Evolutionary conservation across 441 rosid species (phyloP).

Genomic region (Pelargonium australe): DNA sequence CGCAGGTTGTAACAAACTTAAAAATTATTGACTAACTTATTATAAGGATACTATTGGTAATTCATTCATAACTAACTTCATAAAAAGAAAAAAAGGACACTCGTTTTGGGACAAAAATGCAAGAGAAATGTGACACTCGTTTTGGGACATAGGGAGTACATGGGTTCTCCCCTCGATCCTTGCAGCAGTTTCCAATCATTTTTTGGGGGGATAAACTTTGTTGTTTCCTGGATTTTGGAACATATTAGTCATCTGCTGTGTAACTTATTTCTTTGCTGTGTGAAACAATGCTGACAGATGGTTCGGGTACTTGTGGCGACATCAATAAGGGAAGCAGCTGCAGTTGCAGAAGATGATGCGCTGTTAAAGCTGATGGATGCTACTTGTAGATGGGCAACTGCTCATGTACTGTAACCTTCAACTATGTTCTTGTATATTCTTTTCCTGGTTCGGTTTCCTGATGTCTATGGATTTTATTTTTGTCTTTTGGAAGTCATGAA

Average conservation of each 20-base stretch:
- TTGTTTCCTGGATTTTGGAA: neutral
- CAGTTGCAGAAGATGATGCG: constrained; percentile 69
- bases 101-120: no score
- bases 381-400: constrained; percentile 82
- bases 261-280: constrained; percentile 2
- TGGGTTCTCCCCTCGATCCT: neutral
- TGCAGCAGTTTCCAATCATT: neutral
- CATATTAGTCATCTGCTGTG: neutral
- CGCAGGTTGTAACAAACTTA: no score
- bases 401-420: constrained; percentile 26
- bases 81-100: no score
- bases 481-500: neutral
- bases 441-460: neutral
- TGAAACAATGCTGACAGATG: constrained; percentile 41
- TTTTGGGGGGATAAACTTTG: neutral
- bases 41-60: no score
- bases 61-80: no score
- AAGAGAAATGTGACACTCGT: no score
- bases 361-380: constrained; percentile 66
- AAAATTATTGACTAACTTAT: no score
- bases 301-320: constrained; percentile 91
- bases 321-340: constrained; percentile 79
- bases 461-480: neutral
- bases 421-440: neutral
- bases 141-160: neutral